Conservation (phyloP, 139 green algal species). For the Picochlorum sp. region DNA sequence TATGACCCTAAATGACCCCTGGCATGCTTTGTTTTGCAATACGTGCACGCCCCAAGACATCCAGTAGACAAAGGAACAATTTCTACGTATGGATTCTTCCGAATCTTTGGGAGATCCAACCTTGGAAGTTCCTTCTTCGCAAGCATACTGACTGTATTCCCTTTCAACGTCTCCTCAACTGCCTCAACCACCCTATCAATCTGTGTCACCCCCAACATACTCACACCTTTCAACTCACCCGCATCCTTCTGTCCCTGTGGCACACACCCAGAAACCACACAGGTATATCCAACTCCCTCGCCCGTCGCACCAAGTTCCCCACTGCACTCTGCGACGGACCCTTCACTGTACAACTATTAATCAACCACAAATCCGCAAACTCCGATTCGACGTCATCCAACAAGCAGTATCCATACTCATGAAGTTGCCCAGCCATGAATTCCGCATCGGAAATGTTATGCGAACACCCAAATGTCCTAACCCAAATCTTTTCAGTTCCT, state of each 20-base stretch:
- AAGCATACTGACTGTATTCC: constrained; percentile 73
- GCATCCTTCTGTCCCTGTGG: constrained; percentile 70
- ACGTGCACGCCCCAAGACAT: constrained; percentile 83
- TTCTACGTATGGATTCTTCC: constrained; percentile 77
- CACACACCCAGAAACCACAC: constrained; percentile 84
- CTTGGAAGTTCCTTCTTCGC: constrained; percentile 66
- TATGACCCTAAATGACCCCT: constrained; percentile 75
- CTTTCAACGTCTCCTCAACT: constrained; percentile 83
- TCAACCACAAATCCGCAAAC: constrained; percentile 69
- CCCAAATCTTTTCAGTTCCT: constrained; percentile 52
- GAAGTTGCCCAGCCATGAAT: constrained; percentile 56
- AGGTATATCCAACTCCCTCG: constrained; percentile 39
- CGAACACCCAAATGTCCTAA: constrained; percentile 70
- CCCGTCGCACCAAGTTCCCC: constrained; percentile 46
- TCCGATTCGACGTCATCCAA: constrained; percentile 45
- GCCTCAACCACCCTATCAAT: constrained; percentile 88
- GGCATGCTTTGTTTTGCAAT: constrained; percentile 97
- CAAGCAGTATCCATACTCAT: constrained; percentile 68
- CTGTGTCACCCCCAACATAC: constrained; percentile 57
- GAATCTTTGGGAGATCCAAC: constrained; percentile 87
- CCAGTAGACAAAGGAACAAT: constrained; percentile 84
- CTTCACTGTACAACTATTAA: constrained; percentile 95
- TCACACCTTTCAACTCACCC: constrained; percentile 66
- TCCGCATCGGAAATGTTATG: constrained; percentile 78
- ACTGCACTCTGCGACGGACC: constrained; percentile 68